Conservation (phyloP, 305 asterid genomes). For the Rubia peregrina region DNA sequence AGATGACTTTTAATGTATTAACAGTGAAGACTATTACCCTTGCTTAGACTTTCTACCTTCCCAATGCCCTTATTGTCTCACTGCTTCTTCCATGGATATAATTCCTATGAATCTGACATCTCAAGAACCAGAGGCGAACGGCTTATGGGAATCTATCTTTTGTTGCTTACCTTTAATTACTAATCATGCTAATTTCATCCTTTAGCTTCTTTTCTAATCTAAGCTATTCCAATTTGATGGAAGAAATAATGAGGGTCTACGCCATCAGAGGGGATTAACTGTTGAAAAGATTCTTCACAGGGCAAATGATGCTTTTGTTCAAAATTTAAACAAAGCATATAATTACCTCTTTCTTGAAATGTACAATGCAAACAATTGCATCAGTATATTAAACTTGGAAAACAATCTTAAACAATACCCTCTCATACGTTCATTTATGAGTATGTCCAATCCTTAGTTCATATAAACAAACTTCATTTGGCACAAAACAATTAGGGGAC, state of each 20-base stretch:
- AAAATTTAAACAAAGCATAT: neutral
- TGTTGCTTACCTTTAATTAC: neutral
- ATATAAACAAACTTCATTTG: neutral
- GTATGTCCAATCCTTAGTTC: neutral
- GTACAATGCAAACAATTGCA: neutral
- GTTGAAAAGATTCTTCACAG: neutral
- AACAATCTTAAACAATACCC: too few relatives aligned
- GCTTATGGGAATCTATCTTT: neutral
- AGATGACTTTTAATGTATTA: neutral
- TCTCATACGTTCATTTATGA: too few relatives aligned
- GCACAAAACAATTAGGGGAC: neutral
- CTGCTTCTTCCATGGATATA: neutral
- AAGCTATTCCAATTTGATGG: neutral
- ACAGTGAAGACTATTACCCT: neutral
- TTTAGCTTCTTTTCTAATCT: neutral
- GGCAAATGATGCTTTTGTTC: neutral
- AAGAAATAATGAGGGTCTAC: neutral
- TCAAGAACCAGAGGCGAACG: too few relatives aligned
- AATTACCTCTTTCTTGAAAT: neutral
- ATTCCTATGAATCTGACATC: neutral
- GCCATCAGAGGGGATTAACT: neutral
- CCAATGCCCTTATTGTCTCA: neutral
- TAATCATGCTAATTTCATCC: neutral
- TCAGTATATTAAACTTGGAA: too few relatives aligned
- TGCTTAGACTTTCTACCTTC: neutral